Conservation (phyloP, 1,284 basidiomycete species). For the Rugosomyces carneus region DNA sequence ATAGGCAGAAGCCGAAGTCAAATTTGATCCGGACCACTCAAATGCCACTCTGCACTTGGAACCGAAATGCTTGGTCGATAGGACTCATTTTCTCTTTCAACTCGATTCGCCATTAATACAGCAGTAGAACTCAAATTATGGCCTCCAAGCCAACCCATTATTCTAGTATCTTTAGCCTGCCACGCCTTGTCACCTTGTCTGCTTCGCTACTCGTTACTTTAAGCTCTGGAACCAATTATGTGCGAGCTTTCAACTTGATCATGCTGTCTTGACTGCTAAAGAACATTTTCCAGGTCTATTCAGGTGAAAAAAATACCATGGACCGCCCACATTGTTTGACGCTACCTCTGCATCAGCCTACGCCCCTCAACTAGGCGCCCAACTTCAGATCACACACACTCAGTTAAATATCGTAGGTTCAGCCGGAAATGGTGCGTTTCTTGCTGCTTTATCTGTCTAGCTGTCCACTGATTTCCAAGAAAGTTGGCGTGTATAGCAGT, state of each 20-base stretch:
- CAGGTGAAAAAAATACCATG: conserved; percentile 30
- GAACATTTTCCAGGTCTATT: conserved; percentile 33
- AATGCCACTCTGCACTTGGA: background rate
- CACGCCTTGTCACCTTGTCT: conserved; percentile 40
- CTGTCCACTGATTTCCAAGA: background rate
- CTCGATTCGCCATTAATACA: background rate
- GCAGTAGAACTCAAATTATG: conserved; percentile 1
- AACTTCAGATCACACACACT: conserved; percentile 68
- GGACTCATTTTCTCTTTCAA: background rate
- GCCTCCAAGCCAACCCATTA: conserved; percentile 8
- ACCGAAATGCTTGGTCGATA: background rate
- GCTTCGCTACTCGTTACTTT: conserved; percentile 54
- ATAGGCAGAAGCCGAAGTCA: background rate
- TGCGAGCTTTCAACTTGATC: conserved; percentile 24
- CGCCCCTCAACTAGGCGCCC: conserved; percentile 69
- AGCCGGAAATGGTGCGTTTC: conserved; percentile 53
- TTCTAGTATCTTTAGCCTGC: conserved; percentile 34
- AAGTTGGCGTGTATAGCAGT: conserved; percentile 7
- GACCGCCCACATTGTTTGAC: background rate
- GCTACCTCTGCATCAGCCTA: conserved; percentile 45
- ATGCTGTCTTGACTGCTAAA: background rate
- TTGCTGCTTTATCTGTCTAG: background rate
- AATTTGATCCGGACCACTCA: background rate
- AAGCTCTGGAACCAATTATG: conserved; percentile 69
- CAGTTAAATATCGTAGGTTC: conserved; percentile 70